These are phyloP conservation scores for Drechslera avenae DNA, from an alignment of 2,329 filamentous ascomycete genomes.

Conservation along the genomic window DNA sequence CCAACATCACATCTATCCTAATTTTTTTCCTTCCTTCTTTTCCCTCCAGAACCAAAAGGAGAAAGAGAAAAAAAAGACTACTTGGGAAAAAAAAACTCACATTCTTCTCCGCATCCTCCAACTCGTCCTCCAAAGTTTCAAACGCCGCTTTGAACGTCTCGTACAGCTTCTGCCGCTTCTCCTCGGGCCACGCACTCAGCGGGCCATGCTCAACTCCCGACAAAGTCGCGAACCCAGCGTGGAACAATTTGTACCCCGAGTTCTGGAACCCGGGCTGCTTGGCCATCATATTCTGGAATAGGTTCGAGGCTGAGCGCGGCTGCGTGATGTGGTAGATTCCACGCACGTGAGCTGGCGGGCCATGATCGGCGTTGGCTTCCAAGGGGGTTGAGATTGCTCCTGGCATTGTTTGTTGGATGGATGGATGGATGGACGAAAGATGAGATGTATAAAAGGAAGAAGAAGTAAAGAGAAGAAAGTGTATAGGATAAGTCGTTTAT, in stretches of 20 bases:
- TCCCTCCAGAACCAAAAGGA: no score
- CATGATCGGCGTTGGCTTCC: neutral
- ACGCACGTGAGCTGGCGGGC: neutral
- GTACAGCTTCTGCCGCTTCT: constrained; percentile 11
- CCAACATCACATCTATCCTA: neutral
- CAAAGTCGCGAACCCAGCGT: constrained; percentile 9
- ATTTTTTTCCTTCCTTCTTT: no score
- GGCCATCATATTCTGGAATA: constrained; percentile 29
- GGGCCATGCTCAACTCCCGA: constrained; percentile 9
- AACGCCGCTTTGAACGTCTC: constrained; percentile 10
- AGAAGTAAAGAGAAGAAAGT: no score
- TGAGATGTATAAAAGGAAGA: no score
- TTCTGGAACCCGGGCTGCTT: constrained; percentile 22
- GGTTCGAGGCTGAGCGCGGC: constrained; percentile 24
- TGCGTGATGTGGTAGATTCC: constrained; percentile 26
- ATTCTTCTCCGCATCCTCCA: constrained; percentile 18
- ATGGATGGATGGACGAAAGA: no score
- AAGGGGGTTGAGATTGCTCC: constrained; percentile 6
- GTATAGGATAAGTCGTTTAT: no score
- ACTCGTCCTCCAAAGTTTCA: constrained; percentile 18
- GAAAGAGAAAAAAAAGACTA: no score
- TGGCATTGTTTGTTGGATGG: constrained; percentile 14
- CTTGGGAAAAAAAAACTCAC: constrained; percentile 17
- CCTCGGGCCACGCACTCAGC: constrained; percentile 14
- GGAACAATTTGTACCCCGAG: constrained; percentile 22